These are phyloP conservation scores for Pistacia atlantica DNA, from an alignment of 345 rosid genomes.

Conservation along the genomic window DNA sequence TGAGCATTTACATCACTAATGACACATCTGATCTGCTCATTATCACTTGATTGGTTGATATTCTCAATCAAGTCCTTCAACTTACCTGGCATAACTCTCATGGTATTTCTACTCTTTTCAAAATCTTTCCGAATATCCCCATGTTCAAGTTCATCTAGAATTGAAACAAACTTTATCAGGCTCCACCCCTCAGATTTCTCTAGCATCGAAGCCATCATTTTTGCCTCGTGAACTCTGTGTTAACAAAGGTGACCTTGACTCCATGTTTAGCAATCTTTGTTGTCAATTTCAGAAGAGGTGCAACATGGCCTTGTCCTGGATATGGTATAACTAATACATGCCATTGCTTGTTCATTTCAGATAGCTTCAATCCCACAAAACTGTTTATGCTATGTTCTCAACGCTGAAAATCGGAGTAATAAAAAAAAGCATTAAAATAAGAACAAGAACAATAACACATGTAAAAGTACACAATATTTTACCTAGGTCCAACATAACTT, in stretches of 20 bases:
- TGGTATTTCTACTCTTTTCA: conserved; percentile 1
- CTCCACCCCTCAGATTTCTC: neutral
- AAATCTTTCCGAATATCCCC: conserved; percentile 9
- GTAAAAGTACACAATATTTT: no score
- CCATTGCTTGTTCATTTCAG: conserved; percentile 14
- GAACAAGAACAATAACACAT: no score
- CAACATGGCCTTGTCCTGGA: conserved; percentile 42
- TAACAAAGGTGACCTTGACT: conserved; percentile 42
- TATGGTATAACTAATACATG: conserved; percentile 32
- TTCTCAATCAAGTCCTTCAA: conserved; percentile 33
- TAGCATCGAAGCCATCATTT: conserved; percentile 21
- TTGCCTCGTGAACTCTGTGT: conserved; percentile 26
- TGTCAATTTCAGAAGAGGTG: conserved; percentile 41
- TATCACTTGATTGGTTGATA: conserved; percentile 5
- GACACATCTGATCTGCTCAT: neutral
- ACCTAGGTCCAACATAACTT: no score
- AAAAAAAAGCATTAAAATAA: no score
- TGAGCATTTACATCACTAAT: no score
- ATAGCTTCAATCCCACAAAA: neutral
- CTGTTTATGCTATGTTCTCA: neutral
- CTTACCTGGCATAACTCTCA: conserved; percentile 20
- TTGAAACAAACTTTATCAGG: conserved; percentile 25
- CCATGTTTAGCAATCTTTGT: conserved; percentile 34
- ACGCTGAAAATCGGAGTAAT: no score
- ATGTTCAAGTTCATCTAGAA: conserved; percentile 22